phyloP scores from a whole-genome alignment of 441 rosid species.

The Adansonia grandidieri region DNA sequence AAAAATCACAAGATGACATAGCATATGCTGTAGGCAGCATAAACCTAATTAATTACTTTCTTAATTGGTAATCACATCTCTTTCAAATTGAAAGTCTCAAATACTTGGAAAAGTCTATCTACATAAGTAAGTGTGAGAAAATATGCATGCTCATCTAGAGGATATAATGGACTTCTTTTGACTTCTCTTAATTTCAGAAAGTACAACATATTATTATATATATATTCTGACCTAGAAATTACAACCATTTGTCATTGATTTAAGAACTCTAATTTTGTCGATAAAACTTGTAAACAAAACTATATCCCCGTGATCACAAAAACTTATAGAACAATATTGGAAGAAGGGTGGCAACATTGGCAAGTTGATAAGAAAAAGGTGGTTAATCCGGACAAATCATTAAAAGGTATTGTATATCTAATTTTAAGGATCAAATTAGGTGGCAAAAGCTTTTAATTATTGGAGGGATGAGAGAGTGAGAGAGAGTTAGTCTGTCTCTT shows the following conservation, averaged over 20 bases:
- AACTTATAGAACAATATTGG: background rate
- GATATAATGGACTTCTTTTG: background rate
- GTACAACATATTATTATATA: background rate
- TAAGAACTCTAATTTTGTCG: background rate
- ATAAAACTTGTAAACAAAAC: background rate
- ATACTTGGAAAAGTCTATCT: too few relatives aligned
- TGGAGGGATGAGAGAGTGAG: slow-evolving; percentile 32
- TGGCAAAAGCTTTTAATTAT: slow-evolving; percentile 41
- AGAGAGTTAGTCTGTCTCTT: slow-evolving; percentile 32
- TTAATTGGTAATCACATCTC: background rate
- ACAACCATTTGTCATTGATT: background rate
- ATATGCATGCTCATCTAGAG: background rate
- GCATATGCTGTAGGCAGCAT: too few relatives aligned
- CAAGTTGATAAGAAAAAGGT: slow-evolving; percentile 19
- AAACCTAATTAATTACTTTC: too few relatives aligned
- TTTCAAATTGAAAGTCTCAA: background rate
- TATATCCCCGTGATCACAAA: background rate
- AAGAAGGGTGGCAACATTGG: slow-evolving; percentile 16
- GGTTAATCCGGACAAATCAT: slow-evolving; percentile 33
- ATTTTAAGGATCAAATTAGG: slow-evolving; percentile 34
- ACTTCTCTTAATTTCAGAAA: slow-evolving; percentile 1
- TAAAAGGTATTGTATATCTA: background rate
- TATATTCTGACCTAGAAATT: background rate
- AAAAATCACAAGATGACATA: too few relatives aligned
- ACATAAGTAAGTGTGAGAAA: too few relatives aligned